Evolutionary conservation across 129 eudicot species (phyloP).

Genomic region (Escallonia rubra): DNA sequence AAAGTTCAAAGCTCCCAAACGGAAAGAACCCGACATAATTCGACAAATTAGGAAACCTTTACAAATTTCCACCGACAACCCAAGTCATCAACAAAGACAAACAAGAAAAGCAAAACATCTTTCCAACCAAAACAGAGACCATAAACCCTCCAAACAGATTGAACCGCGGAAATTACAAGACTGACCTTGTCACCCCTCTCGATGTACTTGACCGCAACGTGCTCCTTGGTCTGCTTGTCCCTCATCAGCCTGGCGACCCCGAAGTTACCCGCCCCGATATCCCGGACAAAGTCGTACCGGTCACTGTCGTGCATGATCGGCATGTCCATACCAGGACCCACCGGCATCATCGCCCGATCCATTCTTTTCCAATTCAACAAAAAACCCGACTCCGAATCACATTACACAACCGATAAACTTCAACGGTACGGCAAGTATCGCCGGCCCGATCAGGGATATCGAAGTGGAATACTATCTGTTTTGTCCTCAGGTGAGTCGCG

Average conservation of each 20-base stretch:
- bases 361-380: conserved; percentile 23
- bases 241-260: conserved; percentile 86
- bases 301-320: conserved; percentile 95
- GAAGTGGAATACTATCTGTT: not conserved
- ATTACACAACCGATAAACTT: conserved; percentile 6
- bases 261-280: conserved; percentile 89
- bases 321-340: conserved; percentile 58
- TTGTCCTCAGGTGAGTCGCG: no score
- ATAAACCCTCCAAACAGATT: not conserved
- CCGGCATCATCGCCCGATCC: conserved; percentile 52
- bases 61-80: conserved; percentile 6
- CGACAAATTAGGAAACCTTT: conserved; percentile 7
- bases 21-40: not conserved
- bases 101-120: not conserved
- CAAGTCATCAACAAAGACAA: conserved; percentile 7
- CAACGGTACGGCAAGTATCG: no score
- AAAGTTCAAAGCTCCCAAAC: not conserved
- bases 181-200: conserved; percentile 86
- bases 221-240: conserved; percentile 78
- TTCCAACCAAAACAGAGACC: not conserved
- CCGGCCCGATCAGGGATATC: not conserved
- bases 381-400: conserved; percentile 13
- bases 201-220: conserved; percentile 90
- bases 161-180: conserved; percentile 1
- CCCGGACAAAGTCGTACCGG: conserved; percentile 67